A percentile compares a stretch with the other conserved stretches of the same genome.
Evolutionary conservation across 108 stramenopile genomes (phyloP).

Genomic region (Mediolabrus comicus): DNA sequence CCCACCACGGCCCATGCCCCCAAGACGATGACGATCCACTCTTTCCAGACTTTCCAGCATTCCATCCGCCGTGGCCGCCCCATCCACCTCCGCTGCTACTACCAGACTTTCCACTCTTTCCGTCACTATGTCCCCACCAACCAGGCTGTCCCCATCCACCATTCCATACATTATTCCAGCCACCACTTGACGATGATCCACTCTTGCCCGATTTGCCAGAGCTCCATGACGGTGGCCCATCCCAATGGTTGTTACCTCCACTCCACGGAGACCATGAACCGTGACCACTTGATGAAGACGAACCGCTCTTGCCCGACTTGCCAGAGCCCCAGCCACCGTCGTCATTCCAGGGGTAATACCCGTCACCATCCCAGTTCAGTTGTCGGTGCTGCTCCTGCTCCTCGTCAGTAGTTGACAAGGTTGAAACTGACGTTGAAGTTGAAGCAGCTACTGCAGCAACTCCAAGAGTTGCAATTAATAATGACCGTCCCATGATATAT

Average conservation of each 20-base stretch:
- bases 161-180: background rate
- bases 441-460: background rate
- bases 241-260: background rate
- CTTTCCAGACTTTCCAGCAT: constrained; percentile 1
- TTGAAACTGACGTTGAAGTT: too few relatives aligned
- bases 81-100: background rate
- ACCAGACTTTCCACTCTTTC: constrained; percentile 4
- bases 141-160: constrained; percentile 3
- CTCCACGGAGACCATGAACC: background rate
- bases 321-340: constrained; percentile 5
- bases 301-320: constrained; percentile 4
- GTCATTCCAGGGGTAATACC: background rate
- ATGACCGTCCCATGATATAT: too few relatives aligned
- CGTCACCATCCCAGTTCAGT: background rate
- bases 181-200: background rate
- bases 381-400: background rate
- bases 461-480: too few relatives aligned
- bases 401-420: background rate
- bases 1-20: too few relatives aligned
- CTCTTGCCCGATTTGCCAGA: background rate
- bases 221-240: background rate
- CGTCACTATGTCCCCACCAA: background rate
- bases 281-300: background rate
- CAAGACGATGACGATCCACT: too few relatives aligned
- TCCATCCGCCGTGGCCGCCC: too few relatives aligned